Percentiles rank a stretch among this genome's conserved stretches.
These are phyloP conservation scores for Botryosphaeria dothidea DNA, from an alignment of 2,329 filamentous ascomycete genomes.

Conservation along the genomic window DNA sequence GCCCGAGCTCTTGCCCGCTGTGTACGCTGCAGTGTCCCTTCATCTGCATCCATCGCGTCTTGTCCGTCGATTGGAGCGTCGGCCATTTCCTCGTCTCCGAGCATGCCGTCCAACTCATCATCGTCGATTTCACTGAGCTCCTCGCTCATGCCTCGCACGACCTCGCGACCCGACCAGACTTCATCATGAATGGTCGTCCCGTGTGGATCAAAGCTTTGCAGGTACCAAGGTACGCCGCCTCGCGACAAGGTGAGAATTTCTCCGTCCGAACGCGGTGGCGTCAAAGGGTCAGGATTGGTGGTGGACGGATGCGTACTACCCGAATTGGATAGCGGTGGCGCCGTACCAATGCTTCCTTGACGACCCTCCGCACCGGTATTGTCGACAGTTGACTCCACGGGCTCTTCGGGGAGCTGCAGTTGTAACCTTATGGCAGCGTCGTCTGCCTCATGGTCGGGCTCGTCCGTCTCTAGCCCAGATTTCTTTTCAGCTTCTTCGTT, in stretches of 20 bases:
- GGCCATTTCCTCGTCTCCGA: slow-evolving; percentile 31
- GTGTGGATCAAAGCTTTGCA: slow-evolving; percentile 74
- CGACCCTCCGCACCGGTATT: slow-evolving; percentile 21
- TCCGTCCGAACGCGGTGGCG: slow-evolving; percentile 61
- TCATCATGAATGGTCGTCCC: slow-evolving; percentile 79
- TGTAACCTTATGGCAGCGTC: slow-evolving; percentile 8
- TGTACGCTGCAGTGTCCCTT: slow-evolving; percentile 18
- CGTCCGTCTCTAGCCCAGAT: slow-evolving; percentile 33
- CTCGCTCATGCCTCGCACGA: slow-evolving; percentile 74
- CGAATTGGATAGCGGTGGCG: slow-evolving; percentile 25
- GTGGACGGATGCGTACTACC: slow-evolving; percentile 42
- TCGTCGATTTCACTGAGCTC: slow-evolving; percentile 91
- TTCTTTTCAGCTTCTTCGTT: slow-evolving; percentile 50
- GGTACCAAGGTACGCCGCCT: slow-evolving; percentile 87
- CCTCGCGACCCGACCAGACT: slow-evolving; percentile 71
- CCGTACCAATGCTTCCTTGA: slow-evolving; percentile 24
- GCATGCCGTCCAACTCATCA: slow-evolving; percentile 72
- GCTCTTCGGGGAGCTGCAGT: slow-evolving; percentile 5
- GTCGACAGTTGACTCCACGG: background rate
- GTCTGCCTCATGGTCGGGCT: slow-evolving; percentile 34
- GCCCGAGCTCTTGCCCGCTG: slow-evolving; percentile 28
- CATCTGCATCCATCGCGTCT: slow-evolving; percentile 25
- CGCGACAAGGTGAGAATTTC: slow-evolving; percentile 49
- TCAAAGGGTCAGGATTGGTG: slow-evolving; percentile 56
- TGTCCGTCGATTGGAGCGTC: slow-evolving; percentile 24